Percentiles rank a stretch among this genome's conserved stretches.
phyloP scores from a whole-genome alignment of 129 eudicot genomes.

The Kitagawia praeruptora region DNA sequence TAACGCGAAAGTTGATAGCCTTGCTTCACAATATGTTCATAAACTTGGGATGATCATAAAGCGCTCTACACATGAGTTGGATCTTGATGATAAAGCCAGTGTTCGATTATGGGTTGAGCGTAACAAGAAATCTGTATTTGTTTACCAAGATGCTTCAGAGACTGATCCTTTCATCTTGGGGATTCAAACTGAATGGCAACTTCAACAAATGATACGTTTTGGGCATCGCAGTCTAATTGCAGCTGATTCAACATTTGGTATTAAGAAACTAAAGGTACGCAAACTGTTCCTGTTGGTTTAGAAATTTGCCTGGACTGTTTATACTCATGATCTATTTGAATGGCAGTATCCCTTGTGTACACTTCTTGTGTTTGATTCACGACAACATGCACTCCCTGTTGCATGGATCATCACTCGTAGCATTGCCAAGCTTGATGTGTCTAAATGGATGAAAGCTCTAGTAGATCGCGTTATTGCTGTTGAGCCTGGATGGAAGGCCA shows the following conservation, averaged over 20 bases:
- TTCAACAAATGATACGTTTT: conserved; percentile 91
- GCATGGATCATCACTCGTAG: conserved; percentile 94
- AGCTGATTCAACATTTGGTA: conserved; percentile 85
- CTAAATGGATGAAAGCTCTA: conserved; percentile 91
- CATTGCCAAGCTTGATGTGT: conserved; percentile 67
- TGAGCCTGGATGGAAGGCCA: conserved; percentile 76
- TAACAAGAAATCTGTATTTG: conserved; percentile 72
- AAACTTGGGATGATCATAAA: conserved; percentile 90
- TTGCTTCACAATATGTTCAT: conserved; percentile 93
- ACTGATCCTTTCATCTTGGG: conserved; percentile 77
- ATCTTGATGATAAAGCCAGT: conserved; percentile 95
- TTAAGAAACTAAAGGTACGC: conserved; percentile 71
- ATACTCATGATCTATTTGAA: conserved; percentile 17
- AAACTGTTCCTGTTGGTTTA: background rate
- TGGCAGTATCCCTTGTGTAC: conserved; percentile 95
- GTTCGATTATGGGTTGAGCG: conserved; percentile 74
- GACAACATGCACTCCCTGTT: conserved; percentile 96
- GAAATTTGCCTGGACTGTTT: background rate
- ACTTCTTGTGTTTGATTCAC: conserved; percentile 87
- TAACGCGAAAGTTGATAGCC: conserved; percentile 45
- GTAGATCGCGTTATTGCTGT: conserved; percentile 58
- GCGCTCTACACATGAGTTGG: conserved; percentile 89
- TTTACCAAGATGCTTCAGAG: conserved; percentile 66
- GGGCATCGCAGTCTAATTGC: conserved; percentile 85
- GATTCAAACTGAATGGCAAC: conserved; percentile 96